Conservation (phyloP, 2,329 filamentous ascomycete genomes). For the Aspergillus caelatus region DNA sequence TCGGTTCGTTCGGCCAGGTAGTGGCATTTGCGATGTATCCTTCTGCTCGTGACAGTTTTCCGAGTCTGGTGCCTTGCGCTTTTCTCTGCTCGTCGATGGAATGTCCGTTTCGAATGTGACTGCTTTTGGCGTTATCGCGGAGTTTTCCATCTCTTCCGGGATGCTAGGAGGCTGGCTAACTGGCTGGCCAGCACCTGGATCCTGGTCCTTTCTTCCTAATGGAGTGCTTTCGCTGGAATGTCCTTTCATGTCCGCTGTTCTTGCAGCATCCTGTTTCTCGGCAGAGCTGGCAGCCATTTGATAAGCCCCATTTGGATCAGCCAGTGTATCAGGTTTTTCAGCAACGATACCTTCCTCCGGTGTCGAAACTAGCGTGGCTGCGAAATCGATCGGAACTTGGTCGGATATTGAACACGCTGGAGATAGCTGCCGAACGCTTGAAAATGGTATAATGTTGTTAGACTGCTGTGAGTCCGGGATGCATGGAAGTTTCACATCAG, state of each 20-base stretch:
- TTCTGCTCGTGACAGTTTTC: neutral
- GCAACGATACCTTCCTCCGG: constrained; percentile 11
- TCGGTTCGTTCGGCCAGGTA: constrained; percentile 12
- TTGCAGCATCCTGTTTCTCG: neutral
- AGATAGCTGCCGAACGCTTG: constrained; percentile 29
- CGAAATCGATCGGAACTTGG: constrained; percentile 31
- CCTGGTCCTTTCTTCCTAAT: neutral
- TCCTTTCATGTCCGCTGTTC: neutral
- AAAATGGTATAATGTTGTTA: constrained; percentile 36
- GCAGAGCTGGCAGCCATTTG: neutral
- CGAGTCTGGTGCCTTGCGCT: constrained; percentile 10
- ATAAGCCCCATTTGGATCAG: neutral
- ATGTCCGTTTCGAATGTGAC: constrained; percentile 27
- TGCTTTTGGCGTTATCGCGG: constrained; percentile 24
- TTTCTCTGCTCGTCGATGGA: neutral
- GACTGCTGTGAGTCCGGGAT: constrained; percentile 10
- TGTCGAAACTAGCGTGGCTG: constrained; percentile 30
- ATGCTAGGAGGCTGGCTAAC: neutral
- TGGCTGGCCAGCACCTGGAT: neutral
- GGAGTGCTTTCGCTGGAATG: neutral
- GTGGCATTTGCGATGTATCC: neutral
- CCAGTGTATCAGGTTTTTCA: neutral
- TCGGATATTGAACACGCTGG: constrained; percentile 18
- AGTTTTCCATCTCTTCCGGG: neutral
- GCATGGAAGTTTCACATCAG: neutral